phyloP scores from a whole-genome alignment of 1,139 yeast genomes.

The Pichia sp. region DNA sequence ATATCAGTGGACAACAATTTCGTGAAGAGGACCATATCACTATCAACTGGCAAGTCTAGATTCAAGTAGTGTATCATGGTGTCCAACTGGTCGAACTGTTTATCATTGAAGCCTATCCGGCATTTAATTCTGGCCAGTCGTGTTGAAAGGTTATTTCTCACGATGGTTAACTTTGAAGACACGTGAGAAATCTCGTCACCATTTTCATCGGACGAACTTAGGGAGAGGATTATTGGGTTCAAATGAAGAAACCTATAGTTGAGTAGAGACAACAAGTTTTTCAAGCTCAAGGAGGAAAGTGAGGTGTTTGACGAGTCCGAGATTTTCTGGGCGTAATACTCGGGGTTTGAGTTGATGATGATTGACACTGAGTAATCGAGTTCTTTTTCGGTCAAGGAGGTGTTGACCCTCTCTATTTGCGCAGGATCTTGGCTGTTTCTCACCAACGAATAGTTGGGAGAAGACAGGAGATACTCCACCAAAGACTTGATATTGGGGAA shows the following conservation, averaged over 20 bases:
- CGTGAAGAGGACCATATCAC: constrained; percentile 7
- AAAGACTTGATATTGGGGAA: not conserved
- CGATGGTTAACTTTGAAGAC: constrained; percentile 9
- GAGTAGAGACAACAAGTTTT: constrained; percentile 15
- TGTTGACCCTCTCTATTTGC: constrained; percentile 7
- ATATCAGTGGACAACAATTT: constrained; percentile 5
- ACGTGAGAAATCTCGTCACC: constrained; percentile 5
- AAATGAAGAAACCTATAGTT: constrained; percentile 27
- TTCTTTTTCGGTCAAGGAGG: constrained; percentile 21
- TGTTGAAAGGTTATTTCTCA: constrained; percentile 8
- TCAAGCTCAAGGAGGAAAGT: constrained; percentile 9
- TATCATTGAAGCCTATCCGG: constrained; percentile 52
- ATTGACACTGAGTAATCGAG: constrained; percentile 24
- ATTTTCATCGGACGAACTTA: constrained; percentile 11
- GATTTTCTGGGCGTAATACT: not conserved
- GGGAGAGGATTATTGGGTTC: constrained; percentile 19
- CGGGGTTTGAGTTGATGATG: constrained; percentile 18
- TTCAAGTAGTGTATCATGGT: constrained; percentile 25
- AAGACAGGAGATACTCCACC: constrained; percentile 1
- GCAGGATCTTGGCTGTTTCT: not conserved
- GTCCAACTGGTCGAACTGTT: constrained; percentile 29
- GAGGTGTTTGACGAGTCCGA: not conserved
- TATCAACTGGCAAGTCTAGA: constrained; percentile 26
- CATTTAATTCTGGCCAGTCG: constrained; percentile 48
- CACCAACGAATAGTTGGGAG: constrained; percentile 3